A percentile compares a stretch with the other conserved stretches of the same genome.
Conservation (phyloP, 2,329 filamentous ascomycete genomes). For the Talaromyces sp. region DNA sequence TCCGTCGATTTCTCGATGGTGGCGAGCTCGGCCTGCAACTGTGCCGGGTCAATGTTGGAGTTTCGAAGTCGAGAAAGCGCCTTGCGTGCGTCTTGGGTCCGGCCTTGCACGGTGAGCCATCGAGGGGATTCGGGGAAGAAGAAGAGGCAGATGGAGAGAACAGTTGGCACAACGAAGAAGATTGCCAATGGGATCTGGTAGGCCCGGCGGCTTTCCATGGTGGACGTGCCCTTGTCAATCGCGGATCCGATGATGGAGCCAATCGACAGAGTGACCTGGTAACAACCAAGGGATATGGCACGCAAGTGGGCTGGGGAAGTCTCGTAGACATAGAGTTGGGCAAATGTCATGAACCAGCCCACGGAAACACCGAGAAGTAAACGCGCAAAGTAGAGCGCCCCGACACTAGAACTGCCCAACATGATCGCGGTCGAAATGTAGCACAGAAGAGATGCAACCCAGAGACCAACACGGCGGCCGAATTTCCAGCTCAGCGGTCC, state of each 20-base stretch:
- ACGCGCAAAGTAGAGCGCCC: slow-evolving; percentile 5
- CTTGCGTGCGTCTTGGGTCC: slow-evolving; percentile 15
- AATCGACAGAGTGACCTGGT: slow-evolving; percentile 4
- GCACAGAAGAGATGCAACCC: not conserved
- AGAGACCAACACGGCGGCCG: not conserved
- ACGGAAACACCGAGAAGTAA: slow-evolving; percentile 1
- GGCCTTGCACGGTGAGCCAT: slow-evolving; percentile 18
- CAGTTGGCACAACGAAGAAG: slow-evolving; percentile 14
- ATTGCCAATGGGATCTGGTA: slow-evolving; percentile 18
- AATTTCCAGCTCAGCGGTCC: slow-evolving; percentile 3
- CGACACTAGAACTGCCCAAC: not conserved
- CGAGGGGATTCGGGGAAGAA: slow-evolving; percentile 17
- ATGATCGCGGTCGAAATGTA: slow-evolving; percentile 3
- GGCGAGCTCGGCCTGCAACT: slow-evolving; percentile 16
- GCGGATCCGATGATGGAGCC: slow-evolving; percentile 4
- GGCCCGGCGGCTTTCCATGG: slow-evolving; percentile 5
- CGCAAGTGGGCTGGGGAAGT: slow-evolving; percentile 1
- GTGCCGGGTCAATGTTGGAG: slow-evolving; percentile 12
- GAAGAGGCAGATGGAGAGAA: slow-evolving; percentile 11
- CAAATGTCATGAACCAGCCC: slow-evolving; percentile 6
- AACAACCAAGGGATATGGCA: not conserved
- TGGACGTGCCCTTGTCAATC: slow-evolving; percentile 16
- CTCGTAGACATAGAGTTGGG: slow-evolving; percentile 5
- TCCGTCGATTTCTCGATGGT: slow-evolving; percentile 15
- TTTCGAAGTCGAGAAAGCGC: slow-evolving; percentile 15